Percentiles rank a stretch among this genome's conserved stretches.
phyloP scores from a whole-genome alignment of 2,329 filamentous ascomycete species.

The Cladophialophora psammophila region DNA sequence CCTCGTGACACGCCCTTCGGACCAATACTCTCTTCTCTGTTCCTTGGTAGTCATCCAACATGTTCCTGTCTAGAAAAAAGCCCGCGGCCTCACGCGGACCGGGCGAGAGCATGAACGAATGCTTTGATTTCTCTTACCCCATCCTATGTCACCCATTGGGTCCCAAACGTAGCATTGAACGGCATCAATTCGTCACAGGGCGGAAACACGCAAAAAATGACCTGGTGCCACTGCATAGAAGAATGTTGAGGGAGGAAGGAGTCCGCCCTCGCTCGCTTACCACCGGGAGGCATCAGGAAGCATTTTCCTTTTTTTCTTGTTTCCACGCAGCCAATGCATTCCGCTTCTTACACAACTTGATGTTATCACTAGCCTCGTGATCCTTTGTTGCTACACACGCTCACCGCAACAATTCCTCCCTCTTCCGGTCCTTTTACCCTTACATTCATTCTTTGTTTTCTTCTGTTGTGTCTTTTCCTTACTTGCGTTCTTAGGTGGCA shows the following conservation, averaged over 20 bases:
- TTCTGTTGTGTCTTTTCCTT: too few species aligned
- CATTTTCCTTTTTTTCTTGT: neutral
- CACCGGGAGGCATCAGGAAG: neutral
- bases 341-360: neutral
- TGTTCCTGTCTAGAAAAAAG: too few species aligned
- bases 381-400: neutral
- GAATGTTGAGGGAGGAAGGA: neutral
- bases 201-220: neutral
- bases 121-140: constrained; percentile 15
- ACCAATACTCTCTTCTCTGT: too few species aligned
- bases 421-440: neutral
- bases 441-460: neutral
- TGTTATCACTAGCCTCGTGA: neutral
- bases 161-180: constrained; percentile 13
- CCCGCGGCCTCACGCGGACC: too few species aligned
- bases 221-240: neutral
- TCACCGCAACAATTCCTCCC: neutral
- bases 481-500: neutral
- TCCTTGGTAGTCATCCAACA: too few species aligned
- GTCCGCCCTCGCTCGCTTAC: constrained; percentile 11
- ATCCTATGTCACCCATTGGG: neutral
- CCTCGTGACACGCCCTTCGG: too few species aligned
- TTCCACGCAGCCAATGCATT: neutral
- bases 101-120: neutral
- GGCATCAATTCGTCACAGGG: constrained; percentile 12